These are phyloP conservation scores for Barnettozyma hawaiiensis DNA, from an alignment of 1,139 yeast species.

Conservation along the genomic window DNA sequence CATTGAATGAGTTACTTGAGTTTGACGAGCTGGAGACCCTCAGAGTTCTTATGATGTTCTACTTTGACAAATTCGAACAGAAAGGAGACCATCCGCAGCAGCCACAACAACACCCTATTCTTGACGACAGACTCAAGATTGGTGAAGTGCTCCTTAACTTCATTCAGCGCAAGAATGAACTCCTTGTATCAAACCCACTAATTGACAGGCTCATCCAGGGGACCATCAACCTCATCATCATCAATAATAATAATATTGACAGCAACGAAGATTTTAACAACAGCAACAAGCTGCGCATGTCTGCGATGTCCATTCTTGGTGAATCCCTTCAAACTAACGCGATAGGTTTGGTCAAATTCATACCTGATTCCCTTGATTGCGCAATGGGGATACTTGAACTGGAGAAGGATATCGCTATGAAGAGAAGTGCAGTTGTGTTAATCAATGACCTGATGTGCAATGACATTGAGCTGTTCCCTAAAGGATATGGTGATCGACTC, in stretches of 20 bases:
- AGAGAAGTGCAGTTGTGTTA: conserved; percentile 71
- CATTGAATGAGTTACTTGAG: conserved; percentile 55
- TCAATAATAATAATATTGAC: no score
- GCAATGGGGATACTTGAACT: conserved; percentile 65
- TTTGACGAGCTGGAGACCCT: conserved; percentile 38
- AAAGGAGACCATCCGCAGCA: no score
- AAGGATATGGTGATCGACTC: conserved; percentile 39
- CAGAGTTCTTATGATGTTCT: conserved; percentile 37
- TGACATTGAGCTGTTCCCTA: conserved; percentile 44
- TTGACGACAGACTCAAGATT: conserved; percentile 62
- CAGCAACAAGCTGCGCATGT: conserved; percentile 64
- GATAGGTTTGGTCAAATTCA: conserved; percentile 40
- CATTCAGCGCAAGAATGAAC: conserved; percentile 44
- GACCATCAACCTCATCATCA: conserved; percentile 26
- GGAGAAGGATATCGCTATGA: conserved; percentile 45
- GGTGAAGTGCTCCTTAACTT: conserved; percentile 76
- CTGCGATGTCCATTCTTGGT: conserved; percentile 80
- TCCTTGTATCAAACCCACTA: conserved; percentile 36
- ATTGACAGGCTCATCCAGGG: conserved; percentile 33
- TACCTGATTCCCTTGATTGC: conserved; percentile 64
- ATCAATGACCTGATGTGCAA: conserved; percentile 55
- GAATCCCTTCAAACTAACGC: conserved; percentile 57
- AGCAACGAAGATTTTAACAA: conserved; percentile 26
- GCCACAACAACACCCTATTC: neutral
- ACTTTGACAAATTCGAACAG: conserved; percentile 31